Percentiles rank a stretch among this genome's conserved stretches.
Evolutionary conservation across 257 asterid species (phyloP).

Genomic region (Mentha longifolia): DNA sequence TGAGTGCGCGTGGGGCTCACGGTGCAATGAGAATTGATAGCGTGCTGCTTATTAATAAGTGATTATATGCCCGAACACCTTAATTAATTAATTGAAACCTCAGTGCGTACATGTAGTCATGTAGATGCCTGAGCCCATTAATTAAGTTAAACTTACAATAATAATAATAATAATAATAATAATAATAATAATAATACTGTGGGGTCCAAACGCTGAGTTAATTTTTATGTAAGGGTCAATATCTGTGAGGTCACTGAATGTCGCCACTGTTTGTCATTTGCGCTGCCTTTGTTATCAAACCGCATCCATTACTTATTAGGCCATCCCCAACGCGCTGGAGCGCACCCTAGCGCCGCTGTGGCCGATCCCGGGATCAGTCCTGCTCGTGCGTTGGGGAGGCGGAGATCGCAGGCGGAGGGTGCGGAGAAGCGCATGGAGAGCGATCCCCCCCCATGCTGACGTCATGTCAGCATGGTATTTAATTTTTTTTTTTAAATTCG

Average conservation of each 20-base stretch:
- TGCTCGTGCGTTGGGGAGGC: no score
- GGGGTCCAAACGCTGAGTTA: background rate
- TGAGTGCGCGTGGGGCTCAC: no score
- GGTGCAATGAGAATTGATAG: constrained; percentile 10
- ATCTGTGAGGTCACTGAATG: background rate
- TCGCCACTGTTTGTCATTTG: background rate
- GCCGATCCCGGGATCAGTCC: no score
- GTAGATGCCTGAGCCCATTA: background rate
- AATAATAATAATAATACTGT: background rate
- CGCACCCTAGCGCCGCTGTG: no score
- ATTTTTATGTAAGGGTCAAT: background rate
- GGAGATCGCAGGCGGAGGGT: no score
- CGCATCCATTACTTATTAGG: background rate
- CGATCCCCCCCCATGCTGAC: no score
- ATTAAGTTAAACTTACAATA: background rate
- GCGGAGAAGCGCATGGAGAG: no score
- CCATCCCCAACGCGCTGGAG: no score
- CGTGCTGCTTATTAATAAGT: constrained; percentile 1
- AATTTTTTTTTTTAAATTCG: no score
- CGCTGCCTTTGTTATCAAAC: background rate
- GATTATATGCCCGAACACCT: background rate
- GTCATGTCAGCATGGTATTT: no score
- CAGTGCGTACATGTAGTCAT: background rate
- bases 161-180: background rate
- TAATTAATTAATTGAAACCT: background rate